Conservation (phyloP, 768 basidiomycete genomes). For the Rhodotorula graminis region DNA sequence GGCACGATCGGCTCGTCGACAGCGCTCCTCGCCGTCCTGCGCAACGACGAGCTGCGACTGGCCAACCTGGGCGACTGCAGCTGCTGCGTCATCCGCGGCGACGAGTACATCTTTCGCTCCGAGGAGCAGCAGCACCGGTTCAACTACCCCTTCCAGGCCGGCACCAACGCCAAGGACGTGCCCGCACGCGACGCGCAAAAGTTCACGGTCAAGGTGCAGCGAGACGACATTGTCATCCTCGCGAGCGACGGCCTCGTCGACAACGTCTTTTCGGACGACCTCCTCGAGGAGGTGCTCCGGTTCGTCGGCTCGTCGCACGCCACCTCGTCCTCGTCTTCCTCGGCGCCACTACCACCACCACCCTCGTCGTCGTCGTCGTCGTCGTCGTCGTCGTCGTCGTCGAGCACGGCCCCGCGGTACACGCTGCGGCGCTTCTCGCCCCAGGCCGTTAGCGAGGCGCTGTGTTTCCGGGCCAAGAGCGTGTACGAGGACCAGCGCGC, state of each 20-base stretch:
- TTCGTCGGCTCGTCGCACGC: slow-evolving; percentile 26
- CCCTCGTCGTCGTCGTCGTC: not conserved
- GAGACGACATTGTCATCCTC: slow-evolving; percentile 60
- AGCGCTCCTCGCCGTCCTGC: slow-evolving; percentile 50
- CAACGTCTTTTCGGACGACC: slow-evolving; percentile 83
- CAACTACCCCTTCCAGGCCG: slow-evolving; percentile 64
- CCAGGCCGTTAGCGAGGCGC: slow-evolving; percentile 54
- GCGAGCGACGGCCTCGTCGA: slow-evolving; percentile 77
- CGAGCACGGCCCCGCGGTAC: slow-evolving; percentile 51
- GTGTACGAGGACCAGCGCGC: slow-evolving; percentile 56
- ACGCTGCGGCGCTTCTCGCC: slow-evolving; percentile 38
- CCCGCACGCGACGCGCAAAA: slow-evolving; percentile 63
- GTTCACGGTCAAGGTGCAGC: slow-evolving; percentile 50
- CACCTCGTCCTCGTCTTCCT: slow-evolving; percentile 12
- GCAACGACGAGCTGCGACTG: slow-evolving; percentile 63
- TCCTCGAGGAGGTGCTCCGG: slow-evolving; percentile 61
- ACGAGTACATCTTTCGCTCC: slow-evolving; percentile 73
- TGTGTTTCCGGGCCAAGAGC: slow-evolving; percentile 69
- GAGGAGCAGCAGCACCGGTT: slow-evolving; percentile 91
- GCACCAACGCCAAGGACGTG: slow-evolving; percentile 59
- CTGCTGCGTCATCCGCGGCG: slow-evolving; percentile 65
- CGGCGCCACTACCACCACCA: slow-evolving; percentile 22
- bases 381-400: no score
- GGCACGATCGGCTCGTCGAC: slow-evolving; percentile 53
- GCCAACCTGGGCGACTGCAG: slow-evolving; percentile 85